Base-by-base conservation (phyloP, 2,329 filamentous ascomycete species). In the Dactylonectria estremocensis region DNA sequence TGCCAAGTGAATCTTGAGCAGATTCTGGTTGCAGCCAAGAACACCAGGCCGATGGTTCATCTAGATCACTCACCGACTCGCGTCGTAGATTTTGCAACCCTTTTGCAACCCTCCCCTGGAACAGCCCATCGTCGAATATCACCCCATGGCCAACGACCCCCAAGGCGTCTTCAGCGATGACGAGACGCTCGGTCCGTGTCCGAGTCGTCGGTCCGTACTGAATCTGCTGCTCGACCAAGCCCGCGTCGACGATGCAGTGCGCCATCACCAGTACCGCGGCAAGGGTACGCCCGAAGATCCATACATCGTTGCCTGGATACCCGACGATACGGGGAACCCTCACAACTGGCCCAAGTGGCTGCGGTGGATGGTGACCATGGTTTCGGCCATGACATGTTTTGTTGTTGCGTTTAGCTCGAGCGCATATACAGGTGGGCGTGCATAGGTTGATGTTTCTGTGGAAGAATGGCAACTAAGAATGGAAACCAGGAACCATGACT, bases 331-430 rank as follows among this genome's bases (percentile, higher is more conserved):
- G 8, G 87, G 89, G 67, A 92, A 94, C 76, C 91, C 92, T 0
- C 87, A 91, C 83, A 82, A 83, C 48, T 93, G 89, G 75, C 79
- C 85, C 10, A 69, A 76, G 3, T 65, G 75, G 43, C 86, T 86
- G 78, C 93, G 93, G 81, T 94, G 92, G 92, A 77, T 78, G 18
- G 88, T 92, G 69, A 92, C 90, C 1, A 76, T 87, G 62, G 78
- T 91, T 54, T 88, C 91, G 54, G 91, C 92, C 9, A 72, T 91
- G 13, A 89, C 91, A 10, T 92, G 91, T 1, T 85, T 95, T 49
- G 91, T 86, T 35, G 91, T 94, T 24, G 85, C 92, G 2, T 92
- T 95, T 72, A 89, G 89, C 59, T 92, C 90, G 3, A 91, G 90
- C 4, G 91, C 91, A 28, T 93, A 89, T 77, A 88, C 88, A 8